phyloP scores from a whole-genome alignment of 139 green algal species.

The Prasinococcaceae sp. region DNA sequence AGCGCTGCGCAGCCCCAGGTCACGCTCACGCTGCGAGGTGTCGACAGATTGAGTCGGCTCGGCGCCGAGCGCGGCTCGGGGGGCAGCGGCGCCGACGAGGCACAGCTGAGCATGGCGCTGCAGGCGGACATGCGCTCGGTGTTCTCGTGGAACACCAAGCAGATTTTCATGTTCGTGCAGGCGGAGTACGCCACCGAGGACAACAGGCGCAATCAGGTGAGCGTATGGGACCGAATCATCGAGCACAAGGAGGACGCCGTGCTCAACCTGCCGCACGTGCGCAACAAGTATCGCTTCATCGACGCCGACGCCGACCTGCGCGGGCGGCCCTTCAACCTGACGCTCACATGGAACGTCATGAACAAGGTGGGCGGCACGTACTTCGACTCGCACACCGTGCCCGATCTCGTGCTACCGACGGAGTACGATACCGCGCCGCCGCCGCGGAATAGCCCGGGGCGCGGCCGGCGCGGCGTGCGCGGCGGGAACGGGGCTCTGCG shows the following conservation, averaged over 20 bases:
- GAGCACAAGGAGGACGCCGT: slow-evolving; percentile 7
- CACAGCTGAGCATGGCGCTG: slow-evolving; percentile 9
- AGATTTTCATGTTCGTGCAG: slow-evolving; percentile 16
- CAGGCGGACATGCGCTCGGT: slow-evolving; percentile 7
- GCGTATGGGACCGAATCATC: slow-evolving; percentile 25
- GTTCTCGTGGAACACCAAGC: slow-evolving; percentile 28
- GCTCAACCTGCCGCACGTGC: slow-evolving; percentile 8
- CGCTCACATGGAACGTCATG: slow-evolving; percentile 23
- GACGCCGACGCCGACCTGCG: slow-evolving; percentile 14
- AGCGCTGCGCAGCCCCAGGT: neutral
- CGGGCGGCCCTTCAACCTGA: slow-evolving; percentile 15
- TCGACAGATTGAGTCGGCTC: neutral
- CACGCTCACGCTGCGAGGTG: neutral
- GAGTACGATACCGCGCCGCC: too few relatives aligned
- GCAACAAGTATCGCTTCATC: slow-evolving; percentile 25
- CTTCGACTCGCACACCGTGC: too few relatives aligned
- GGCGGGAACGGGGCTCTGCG: too few relatives aligned
- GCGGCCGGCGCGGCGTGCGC: too few relatives aligned
- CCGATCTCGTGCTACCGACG: too few relatives aligned
- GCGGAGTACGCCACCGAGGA: slow-evolving; percentile 12
- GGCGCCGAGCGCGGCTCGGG: too few relatives aligned
- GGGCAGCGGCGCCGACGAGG: slow-evolving; percentile 16
- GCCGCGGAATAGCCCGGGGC: too few relatives aligned
- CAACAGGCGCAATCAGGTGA: slow-evolving; percentile 11
- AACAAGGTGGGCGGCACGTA: too few relatives aligned